Evolutionary conservation across 2,329 filamentous ascomycete species (phyloP), one percentile per base, ranked within the genome.

Genomic region (Exophiala xenobiotica): DNA sequence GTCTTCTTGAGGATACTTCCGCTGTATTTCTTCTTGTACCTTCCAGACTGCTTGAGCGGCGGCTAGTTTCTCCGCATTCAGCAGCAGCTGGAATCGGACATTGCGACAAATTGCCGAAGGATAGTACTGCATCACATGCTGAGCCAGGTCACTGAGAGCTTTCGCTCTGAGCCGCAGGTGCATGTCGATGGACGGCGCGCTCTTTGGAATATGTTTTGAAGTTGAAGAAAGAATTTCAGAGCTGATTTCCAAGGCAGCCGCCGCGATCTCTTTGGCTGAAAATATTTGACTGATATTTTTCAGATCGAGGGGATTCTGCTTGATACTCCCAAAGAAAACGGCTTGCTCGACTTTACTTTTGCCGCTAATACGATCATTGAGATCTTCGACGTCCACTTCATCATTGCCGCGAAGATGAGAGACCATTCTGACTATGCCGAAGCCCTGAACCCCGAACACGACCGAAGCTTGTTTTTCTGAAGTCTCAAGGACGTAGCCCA

Each of bases 271-370:
- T 19, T 81, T 74, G 14, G 79, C 70, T 0, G 82, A 76, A 59
- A 93, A 95, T 3, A 79, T 76, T 48, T 84, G 82, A 31, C 81
- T 76, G 57, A 82, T 81, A 37, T 84, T 80, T 37, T 86, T 81
- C 62, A 99, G 90, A 56, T 90, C 84, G n/a, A 99, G 72, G n/a
- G 92, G 87, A 62, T 90, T 97, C 63, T 88, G 83, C 56, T 85
- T 79, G 65, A 88, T 83, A 41, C 82, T 83, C 1, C 91, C 91
- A 66, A 90, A 97, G 70, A 96, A 97, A 1, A 97, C 87, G 2
- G 91, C 91, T 71, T 99, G 91, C 65, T 96, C 90, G 33, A 99
- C 78, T 70, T 93, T 96, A 70, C 84, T 88, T 70, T 90, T 93
- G 5, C 89, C 87, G 1, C 88, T 91, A 12, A 95, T 81, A 59